Evolutionary conservation across 352 stramenopile genomes (phyloP).

Genomic region (Phytopythium cucurbitacearum): DNA sequence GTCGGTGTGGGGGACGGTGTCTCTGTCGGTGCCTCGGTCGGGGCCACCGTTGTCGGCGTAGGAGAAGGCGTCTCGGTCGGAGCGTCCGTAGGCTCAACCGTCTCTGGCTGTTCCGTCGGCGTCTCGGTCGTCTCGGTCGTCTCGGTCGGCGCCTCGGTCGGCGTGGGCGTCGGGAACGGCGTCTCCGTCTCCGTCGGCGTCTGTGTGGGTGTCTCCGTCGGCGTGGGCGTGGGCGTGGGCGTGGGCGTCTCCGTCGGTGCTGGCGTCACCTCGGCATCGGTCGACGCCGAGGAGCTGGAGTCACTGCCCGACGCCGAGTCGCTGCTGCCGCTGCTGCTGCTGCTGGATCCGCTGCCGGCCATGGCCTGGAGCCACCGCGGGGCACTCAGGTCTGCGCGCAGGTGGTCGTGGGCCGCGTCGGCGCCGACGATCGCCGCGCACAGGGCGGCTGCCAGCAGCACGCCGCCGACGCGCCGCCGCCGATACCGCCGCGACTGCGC

Average conservation of each 20-base stretch:
- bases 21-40: not conserved
- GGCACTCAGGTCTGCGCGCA: not conserved
- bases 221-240: slow-evolving; percentile 2
- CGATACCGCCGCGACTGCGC: not conserved
- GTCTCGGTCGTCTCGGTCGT: not conserved
- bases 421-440: slow-evolving; percentile 8
- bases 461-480: slow-evolving; percentile 5
- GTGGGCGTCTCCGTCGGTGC: not conserved
- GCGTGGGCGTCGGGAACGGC: not conserved
- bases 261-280: not conserved
- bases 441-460: slow-evolving; percentile 8
- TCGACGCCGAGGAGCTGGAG: slow-evolving; percentile 2
- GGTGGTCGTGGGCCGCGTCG: slow-evolving; percentile 6
- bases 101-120: not conserved
- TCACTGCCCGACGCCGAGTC: slow-evolving; percentile 7
- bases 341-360: not conserved
- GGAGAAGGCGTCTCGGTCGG: slow-evolving; percentile 4
- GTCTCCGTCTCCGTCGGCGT: not conserved
- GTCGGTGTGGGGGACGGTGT: not conserved
- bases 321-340: not conserved
- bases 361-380: slow-evolving; percentile 14
- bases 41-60: not conserved
- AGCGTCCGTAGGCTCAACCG: slow-evolving; percentile 2
- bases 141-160: not conserved
- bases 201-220: not conserved